Evolutionary conservation across 805 yeast genomes (phyloP).

Genomic region (Myxozyma vanderwaltii): DNA sequence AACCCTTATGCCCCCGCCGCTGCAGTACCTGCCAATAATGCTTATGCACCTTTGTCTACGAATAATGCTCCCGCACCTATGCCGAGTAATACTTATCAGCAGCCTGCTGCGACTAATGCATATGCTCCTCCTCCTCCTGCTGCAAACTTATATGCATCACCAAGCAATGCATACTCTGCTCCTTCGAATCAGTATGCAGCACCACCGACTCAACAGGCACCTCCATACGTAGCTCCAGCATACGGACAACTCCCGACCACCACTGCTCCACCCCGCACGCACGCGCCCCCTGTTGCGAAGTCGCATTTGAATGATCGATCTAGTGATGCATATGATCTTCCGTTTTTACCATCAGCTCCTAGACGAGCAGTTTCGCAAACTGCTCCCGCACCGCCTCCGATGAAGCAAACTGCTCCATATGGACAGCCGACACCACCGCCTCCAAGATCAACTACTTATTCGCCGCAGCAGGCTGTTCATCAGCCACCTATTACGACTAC

Average conservation of each 20-base stretch:
- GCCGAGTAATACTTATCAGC: neutral
- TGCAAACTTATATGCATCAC: neutral
- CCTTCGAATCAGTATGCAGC: neutral
- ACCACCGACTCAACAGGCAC: neutral
- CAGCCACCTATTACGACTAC: neutral
- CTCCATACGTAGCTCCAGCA: neutral
- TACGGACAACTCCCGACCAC: neutral
- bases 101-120: neutral
- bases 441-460: neutral
- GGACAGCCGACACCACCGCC: neutral
- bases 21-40: neutral
- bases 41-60: conserved; percentile 9
- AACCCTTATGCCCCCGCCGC: conserved; percentile 10
- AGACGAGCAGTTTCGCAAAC: conserved; percentile 2
- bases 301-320: conserved; percentile 11
- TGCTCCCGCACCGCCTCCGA: conserved; percentile 17
- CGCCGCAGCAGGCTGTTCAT: neutral
- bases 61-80: neutral
- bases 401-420: neutral
- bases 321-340: conserved; percentile 22
- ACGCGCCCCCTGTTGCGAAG: neutral
- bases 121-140: neutral
- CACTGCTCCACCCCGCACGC: neutral
- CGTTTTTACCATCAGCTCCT: conserved; percentile 12
- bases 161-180: neutral